Conservation (phyloP, 1,284 basidiomycete genomes). For the Anthracocystis walkeri region DNA sequence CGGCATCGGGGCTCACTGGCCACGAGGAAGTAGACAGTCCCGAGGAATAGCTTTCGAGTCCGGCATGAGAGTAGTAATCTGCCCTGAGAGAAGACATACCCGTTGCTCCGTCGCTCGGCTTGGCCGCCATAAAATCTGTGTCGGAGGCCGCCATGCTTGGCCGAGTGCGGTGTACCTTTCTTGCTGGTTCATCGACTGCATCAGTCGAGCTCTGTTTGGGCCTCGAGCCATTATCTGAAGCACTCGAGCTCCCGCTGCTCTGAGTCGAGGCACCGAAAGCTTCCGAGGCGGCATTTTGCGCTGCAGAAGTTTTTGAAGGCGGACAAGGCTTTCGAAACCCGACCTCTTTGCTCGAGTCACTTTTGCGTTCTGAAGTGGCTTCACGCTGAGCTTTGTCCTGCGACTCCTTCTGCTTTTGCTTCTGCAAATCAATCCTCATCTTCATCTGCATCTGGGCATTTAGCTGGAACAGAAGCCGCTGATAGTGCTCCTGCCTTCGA, state of each 20-base stretch:
- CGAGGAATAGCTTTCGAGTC: too few relatives aligned
- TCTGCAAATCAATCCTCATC: conserved; percentile 30
- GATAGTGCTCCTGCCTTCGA: conserved; percentile 31
- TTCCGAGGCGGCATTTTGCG: neutral
- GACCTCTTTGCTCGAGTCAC: neutral
- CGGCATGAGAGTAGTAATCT: too few relatives aligned
- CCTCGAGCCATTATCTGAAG: neutral
- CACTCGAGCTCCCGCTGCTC: neutral
- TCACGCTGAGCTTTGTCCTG: conserved; percentile 1
- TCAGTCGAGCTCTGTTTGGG: neutral
- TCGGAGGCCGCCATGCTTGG: neutral
- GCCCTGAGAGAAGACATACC: neutral
- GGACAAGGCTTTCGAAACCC: conserved; percentile 10
- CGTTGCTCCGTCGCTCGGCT: neutral
- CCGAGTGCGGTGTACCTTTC: neutral
- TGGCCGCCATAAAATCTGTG: neutral
- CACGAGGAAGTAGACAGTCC: neutral
- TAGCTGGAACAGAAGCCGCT: conserved; percentile 24
- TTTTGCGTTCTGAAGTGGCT: conserved; percentile 1
- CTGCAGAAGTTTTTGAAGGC: neutral
- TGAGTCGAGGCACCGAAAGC: neutral
- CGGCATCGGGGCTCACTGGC: neutral
- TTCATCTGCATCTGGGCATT: conserved; percentile 29
- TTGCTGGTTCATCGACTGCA: neutral
- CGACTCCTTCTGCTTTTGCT: conserved; percentile 25